Conservation (phyloP, 1,284 basidiomycete genomes). For the Heliocybe sulcata region DNA sequence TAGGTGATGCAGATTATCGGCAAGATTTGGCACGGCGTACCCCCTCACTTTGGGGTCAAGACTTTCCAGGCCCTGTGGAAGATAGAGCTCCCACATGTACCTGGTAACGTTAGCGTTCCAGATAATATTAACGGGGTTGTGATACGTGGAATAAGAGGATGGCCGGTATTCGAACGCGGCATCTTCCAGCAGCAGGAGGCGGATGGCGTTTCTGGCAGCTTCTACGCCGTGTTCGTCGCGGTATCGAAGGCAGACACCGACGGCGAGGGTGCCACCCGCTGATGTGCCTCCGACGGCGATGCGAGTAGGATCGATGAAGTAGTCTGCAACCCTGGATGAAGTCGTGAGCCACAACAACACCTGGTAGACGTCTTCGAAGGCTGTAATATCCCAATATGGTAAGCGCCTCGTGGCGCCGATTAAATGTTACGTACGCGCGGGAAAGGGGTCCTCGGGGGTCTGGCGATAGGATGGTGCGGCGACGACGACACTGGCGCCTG, state of each 20-base stretch:
- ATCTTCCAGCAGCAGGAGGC: not conserved
- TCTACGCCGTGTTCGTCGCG: not conserved
- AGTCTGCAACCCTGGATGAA: not conserved
- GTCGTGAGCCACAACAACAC: not conserved
- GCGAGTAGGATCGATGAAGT: not conserved
- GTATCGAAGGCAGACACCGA: not conserved
- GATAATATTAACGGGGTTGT: not conserved
- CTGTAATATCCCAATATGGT: not conserved
- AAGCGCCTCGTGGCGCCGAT: not conserved
- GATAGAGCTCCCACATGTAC: not conserved
- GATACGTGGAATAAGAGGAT: not conserved
- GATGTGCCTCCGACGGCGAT: not conserved
- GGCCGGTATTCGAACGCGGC: not conserved
- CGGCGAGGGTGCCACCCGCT: not conserved
- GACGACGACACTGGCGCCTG: not conserved
- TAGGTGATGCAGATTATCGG: not conserved
- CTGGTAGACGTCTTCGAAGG: slow-evolving; percentile 1
- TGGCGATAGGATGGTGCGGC: not conserved
- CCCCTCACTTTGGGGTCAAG: not conserved
- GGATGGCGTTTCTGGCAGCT: not conserved
- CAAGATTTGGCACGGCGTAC: not conserved
- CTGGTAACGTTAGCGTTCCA: not conserved
- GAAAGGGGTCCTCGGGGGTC: not conserved
- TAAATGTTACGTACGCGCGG: not conserved
- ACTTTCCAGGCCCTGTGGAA: not conserved